phyloP scores from a whole-genome alignment of 768 basidiomycete species.

The Kwoniella botswanensis region DNA sequence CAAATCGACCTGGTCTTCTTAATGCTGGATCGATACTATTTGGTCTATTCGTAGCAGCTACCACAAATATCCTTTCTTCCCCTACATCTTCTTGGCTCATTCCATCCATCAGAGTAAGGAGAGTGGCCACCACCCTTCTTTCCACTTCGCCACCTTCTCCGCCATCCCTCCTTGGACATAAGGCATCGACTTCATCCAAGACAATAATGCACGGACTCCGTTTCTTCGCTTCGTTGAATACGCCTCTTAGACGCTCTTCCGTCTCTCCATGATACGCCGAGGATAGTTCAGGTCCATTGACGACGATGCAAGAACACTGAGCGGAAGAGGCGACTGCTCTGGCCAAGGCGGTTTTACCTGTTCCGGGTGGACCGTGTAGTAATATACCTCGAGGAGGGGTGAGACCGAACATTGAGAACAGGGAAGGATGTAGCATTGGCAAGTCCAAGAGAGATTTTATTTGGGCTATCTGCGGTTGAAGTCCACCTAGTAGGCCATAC shows the following conservation, averaged over 20 bases:
- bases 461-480: constrained; percentile 81
- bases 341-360: constrained; percentile 96
- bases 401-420: constrained; percentile 81
- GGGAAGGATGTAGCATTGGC: constrained; percentile 78
- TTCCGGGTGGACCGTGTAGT: constrained; percentile 93
- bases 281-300: constrained; percentile 93
- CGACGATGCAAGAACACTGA: constrained; percentile 81
- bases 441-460: constrained; percentile 86
- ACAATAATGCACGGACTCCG: constrained; percentile 91
- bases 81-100: constrained; percentile 63
- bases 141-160: constrained; percentile 93
- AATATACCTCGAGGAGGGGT: constrained; percentile 95
- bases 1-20: constrained; percentile 97
- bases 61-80: constrained; percentile 75
- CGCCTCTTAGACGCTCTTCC: constrained; percentile 83
- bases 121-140: constrained; percentile 90
- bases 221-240: constrained; percentile 81
- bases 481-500: constrained; percentile 85
- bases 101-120: constrained; percentile 93
- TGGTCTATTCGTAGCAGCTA: constrained; percentile 84
- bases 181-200: constrained; percentile 92
- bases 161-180: constrained; percentile 88
- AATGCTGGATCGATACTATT: constrained; percentile 99
- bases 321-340: constrained; percentile 84
- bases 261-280: constrained; percentile 98